Evolutionary conservation across 768 basidiomycete species (phyloP), one percentile per base, ranked within the genome.

Genomic region (button mushroom (Agaricus bisporus)): DNA sequence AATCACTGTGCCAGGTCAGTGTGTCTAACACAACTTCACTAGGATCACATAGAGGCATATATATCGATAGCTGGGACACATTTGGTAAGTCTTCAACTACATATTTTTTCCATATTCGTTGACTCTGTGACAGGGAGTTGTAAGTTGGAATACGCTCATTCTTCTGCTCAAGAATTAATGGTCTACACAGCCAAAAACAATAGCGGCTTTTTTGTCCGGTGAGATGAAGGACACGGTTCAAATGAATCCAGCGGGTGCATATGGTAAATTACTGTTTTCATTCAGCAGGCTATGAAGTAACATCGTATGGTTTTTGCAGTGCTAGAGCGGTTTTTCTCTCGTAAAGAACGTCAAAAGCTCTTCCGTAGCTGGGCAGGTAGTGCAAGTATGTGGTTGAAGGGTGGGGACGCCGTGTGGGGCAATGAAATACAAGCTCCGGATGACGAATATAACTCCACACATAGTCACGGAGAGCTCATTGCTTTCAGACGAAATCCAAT

Each of bases 281-380:
- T 11, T 32, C 32, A 11, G 32, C 7, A 32, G 11, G 32, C 1
- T 47, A 41, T 28, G 18, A 20, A 8, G 32, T 56, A 11, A 32
- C 7, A 17, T n/a, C 48, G 28, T 45, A 53, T 20, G 6, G 25
- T 36, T 9, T 35, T 22, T 52, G 12, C 54, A 91, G 88, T 92
- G 1, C 74, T 90, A 5, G 88, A 91, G 60, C 80, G 85, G 35
- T 95, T 97, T 73, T 98, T 99, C 66, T 94, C 91, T 0, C 76
- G 91, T 37, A 83, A 79, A 41, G 97, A 99, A 67, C 80, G 95
- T 0, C 90, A 89, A 55, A 83, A 81, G 48, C 75, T 99, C 10
- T 98, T 99, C 74, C 78, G 92, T 26, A 89, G 86, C 63, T 99
- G 95, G 95, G 91, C 91, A 6, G 95, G 95, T 29, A 88, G 91